Conservation (phyloP, 495 filamentous ascomycete genomes). For the Elasticomyces elasticus region DNA sequence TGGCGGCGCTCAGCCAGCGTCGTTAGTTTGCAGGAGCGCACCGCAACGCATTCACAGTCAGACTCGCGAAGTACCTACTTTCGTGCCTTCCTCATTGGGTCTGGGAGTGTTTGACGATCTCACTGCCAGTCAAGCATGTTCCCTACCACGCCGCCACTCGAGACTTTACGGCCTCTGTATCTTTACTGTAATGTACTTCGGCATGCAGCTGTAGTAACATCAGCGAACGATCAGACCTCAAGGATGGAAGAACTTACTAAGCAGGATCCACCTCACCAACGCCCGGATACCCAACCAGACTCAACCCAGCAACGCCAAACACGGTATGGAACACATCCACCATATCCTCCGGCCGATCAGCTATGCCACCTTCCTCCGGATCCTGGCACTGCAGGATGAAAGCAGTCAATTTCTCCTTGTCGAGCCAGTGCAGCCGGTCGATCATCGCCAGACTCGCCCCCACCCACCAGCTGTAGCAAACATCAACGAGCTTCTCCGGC, state of each 20-base stretch:
- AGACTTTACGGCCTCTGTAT: slow-evolving; percentile 10
- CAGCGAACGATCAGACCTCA: slow-evolving; percentile 5
- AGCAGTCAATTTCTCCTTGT: slow-evolving; percentile 58
- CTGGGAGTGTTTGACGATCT: neutral
- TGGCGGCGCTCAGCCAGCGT: slow-evolving; percentile 46
- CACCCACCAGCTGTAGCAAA: slow-evolving; percentile 99
- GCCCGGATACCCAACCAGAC: slow-evolving; percentile 65
- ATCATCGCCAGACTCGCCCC: slow-evolving; percentile 82
- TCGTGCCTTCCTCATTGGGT: neutral
- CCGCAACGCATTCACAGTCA: neutral
- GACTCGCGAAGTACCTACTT: slow-evolving; percentile 1
- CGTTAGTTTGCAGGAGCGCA: slow-evolving; percentile 66
- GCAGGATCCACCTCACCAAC: slow-evolving; percentile 74
- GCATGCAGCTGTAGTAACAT: slow-evolving; percentile 30
- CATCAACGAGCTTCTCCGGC: slow-evolving; percentile 92
- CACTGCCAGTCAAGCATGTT: no score
- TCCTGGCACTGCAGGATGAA: slow-evolving; percentile 87
- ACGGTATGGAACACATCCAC: slow-evolving; percentile 95
- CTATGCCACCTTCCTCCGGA: slow-evolving; percentile 69
- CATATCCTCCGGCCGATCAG: slow-evolving; percentile 85
- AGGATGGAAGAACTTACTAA: slow-evolving; percentile 48
- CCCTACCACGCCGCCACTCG: neutral
- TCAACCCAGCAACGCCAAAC: slow-evolving; percentile 83
- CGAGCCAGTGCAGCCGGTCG: slow-evolving; percentile 81
- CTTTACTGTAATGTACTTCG: slow-evolving; percentile 24